Evolutionary conservation across 768 basidiomycete genomes (phyloP).

Genomic region (Russula sp.): DNA sequence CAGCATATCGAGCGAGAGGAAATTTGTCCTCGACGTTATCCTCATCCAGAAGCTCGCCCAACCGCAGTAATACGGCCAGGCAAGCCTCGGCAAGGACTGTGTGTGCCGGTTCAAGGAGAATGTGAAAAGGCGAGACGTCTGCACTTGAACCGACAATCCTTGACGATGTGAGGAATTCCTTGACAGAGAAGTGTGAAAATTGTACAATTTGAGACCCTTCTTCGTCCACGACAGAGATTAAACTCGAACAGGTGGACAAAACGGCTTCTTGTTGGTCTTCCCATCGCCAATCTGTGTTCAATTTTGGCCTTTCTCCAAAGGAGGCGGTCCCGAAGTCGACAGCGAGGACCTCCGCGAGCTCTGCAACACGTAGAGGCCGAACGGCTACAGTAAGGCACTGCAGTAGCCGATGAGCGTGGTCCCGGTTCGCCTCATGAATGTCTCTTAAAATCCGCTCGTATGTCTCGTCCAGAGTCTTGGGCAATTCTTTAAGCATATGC

Average conservation of each 20-base stretch:
- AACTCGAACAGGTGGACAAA: background rate
- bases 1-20: background rate
- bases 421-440: constrained; percentile 4
- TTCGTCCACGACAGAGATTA: background rate
- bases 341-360: background rate
- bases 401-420: background rate
- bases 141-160: background rate
- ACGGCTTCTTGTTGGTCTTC: background rate
- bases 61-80: background rate
- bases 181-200: constrained; percentile 9
- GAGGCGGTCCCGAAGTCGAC: background rate
- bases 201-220: background rate
- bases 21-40: background rate
- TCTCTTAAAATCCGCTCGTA: background rate
- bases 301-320: background rate
- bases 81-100: background rate
- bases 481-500: background rate
- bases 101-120: background rate
- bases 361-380: constrained; percentile 1
- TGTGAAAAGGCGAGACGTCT: background rate
- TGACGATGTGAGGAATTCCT: constrained; percentile 5
- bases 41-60: background rate
- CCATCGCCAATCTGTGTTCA: constrained; percentile 9
- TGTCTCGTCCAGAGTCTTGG: constrained; percentile 2
- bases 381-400: background rate